Conservation (phyloP, 2,329 filamentous ascomycete species). For the Nemania diffusa region DNA sequence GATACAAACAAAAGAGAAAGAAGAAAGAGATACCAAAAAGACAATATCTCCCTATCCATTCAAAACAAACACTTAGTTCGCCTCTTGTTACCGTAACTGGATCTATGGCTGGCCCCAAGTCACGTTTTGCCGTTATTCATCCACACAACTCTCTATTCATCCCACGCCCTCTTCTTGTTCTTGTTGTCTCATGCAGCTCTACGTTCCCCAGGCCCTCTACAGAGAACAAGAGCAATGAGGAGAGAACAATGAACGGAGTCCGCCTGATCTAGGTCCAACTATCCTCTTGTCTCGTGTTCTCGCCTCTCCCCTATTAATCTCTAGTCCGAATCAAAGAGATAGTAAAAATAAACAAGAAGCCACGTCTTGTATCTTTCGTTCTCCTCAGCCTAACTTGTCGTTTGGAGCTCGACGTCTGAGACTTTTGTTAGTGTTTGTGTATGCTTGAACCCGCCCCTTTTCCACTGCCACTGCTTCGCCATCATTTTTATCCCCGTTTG, state of each 20-base stretch:
- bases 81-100: conserved; percentile 16
- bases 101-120: conserved; percentile 16
- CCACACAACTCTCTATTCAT: conserved; percentile 15
- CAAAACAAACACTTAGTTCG: conserved; percentile 38
- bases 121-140: conserved; percentile 17
- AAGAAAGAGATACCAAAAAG: conserved; percentile 22
- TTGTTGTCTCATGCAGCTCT: conserved; percentile 33
- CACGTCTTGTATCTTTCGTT: conserved; percentile 27
- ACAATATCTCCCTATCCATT: conserved; percentile 33
- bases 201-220: conserved; percentile 10
- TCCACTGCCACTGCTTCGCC: conserved; percentile 32
- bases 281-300: conserved; percentile 38
- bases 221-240: conserved; percentile 31
- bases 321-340: conserved; percentile 21
- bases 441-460: conserved; percentile 35
- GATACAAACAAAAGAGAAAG: conserved; percentile 33
- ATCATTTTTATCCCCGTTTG: conserved; percentile 37
- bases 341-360: conserved; percentile 6
- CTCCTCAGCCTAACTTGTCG: conserved; percentile 22
- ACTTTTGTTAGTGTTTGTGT: conserved; percentile 36
- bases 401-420: conserved; percentile 39
- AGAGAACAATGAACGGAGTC: conserved; percentile 35
- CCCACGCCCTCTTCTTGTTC: conserved; percentile 27
- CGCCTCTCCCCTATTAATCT: conserved; percentile 23
- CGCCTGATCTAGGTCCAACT: conserved; percentile 31